Evolutionary conservation across 2,329 filamentous ascomycete genomes (phyloP), one percentile per base, ranked within the genome.

Genomic region (Hypoxylon sp.): DNA sequence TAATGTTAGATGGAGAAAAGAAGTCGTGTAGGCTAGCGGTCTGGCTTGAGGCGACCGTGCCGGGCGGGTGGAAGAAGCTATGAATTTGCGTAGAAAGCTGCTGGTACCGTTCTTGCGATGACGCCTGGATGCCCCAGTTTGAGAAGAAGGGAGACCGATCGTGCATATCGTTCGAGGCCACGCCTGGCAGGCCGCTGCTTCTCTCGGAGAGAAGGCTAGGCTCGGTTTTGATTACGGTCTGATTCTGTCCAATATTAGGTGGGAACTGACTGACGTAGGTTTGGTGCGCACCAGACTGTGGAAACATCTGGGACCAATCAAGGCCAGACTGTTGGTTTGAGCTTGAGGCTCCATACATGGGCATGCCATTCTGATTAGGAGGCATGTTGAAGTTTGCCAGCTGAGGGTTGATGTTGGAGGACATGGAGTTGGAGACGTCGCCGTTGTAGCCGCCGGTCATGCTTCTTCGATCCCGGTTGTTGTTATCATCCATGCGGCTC

Each of bases 281-380:
- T 79, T 87, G 82, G 79, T 89, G 86, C 81, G 86, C 84, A 85
- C 88, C 88, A 81, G 88, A 79, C 81, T 89, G 89, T 71, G 68
- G 74, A 82, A 92, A 92, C 87, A 93, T 91, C 77, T 90, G 86
- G 74, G 89, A 85, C 90, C 90, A 93, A 80, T 92, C 90, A 81
- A 90, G 81, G 81, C 84, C 79, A 76, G 83, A 81, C 80, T 85
- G 83, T 79, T 88, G 86, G 78, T 84, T 84, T 78, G 84, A 80
- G 79, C 84, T 85, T 71, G 85, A 85, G 75, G 81, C 82, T 74
- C 81, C 83, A 77, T 87, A 87, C 81, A 88, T 87, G 66, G 84
- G 84, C 82, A 88, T 85, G 74, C 86, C 87, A 74, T 87, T 88
- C 79, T 89, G 85, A 73, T 79, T 80, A 70, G 83, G 84, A 59